A percentile compares a stretch with the other conserved stretches of the same genome.
Evolutionary conservation across 2,329 filamentous ascomycete genomes (phyloP).

Genomic region (Stachybotrys chartarum): DNA sequence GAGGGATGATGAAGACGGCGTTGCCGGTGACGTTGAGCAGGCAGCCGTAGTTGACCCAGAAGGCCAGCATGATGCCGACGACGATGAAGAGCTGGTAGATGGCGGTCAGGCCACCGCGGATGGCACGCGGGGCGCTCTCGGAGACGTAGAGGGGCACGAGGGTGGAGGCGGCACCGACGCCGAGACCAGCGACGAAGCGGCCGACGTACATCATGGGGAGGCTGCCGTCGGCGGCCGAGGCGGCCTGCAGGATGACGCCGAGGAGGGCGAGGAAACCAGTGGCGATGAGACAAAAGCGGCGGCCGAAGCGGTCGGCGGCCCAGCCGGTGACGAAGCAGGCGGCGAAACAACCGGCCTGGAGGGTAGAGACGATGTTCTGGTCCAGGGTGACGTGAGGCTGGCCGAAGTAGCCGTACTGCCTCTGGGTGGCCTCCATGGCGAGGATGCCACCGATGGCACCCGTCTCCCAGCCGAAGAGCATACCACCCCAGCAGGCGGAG

Average conservation of each 20-base stretch:
- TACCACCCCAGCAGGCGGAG: slow-evolving; percentile 61
- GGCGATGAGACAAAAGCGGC: slow-evolving; percentile 46
- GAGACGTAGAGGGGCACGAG: slow-evolving; percentile 38
- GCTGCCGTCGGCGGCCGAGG: slow-evolving; percentile 44
- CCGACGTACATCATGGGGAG: slow-evolving; percentile 60
- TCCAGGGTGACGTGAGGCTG: slow-evolving; percentile 40
- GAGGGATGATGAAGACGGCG: slow-evolving; percentile 52
- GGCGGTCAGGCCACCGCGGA: slow-evolving; percentile 41
- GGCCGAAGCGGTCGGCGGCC: slow-evolving; percentile 47
- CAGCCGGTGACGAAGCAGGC: slow-evolving; percentile 52
- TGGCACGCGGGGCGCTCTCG: slow-evolving; percentile 42
- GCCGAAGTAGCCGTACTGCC: slow-evolving; percentile 28
- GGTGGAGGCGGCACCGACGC: slow-evolving; percentile 42
- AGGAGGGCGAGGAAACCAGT: slow-evolving; percentile 50
- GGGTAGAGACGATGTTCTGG: slow-evolving; percentile 62
- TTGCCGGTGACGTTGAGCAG: slow-evolving; percentile 37
- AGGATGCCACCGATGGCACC: slow-evolving; percentile 63
- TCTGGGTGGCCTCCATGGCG: slow-evolving; percentile 50
- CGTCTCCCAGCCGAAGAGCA: slow-evolving; percentile 45
- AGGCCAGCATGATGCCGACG: slow-evolving; percentile 33
- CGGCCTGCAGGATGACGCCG: slow-evolving; percentile 58
- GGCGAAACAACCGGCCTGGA: slow-evolving; percentile 62
- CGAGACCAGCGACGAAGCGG: slow-evolving; percentile 44
- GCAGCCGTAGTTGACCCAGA: slow-evolving; percentile 46
- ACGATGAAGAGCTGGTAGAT: slow-evolving; percentile 45